Evolutionary conservation across 495 filamentous ascomycete species (phyloP), one percentile per base, ranked within the genome.

Genomic region (Chlorociboria aeruginascens): DNA sequence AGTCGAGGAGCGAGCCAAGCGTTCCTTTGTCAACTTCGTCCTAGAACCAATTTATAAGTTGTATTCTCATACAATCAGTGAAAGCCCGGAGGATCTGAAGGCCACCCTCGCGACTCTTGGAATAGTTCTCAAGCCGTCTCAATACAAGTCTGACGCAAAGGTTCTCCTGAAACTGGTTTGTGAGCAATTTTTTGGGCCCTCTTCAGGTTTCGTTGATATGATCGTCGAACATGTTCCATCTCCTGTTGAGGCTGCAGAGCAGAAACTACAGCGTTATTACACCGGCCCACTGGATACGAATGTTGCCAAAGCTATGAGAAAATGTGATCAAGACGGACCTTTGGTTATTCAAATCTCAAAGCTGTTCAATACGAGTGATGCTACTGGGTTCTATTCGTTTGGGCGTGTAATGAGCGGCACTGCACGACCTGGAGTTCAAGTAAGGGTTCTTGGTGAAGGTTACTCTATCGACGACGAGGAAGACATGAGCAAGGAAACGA

Each of bases 381-480:
- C 93, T 6, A 81, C 82, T 51, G 76, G 75, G 25, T 98, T 98
- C 70, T 69, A 89, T 63, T 79, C 87, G 0, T 86, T 97, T 56
- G 92, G 92, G 11, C 76, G 89, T 45, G 86, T 98, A 7, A 80
- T 98, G 83, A 95, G 88, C 61, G 92, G 92, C 25, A 92, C 86
- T 32, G 93, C 85, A 17, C 76, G 78, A 13, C 83, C 90, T 10
- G 84, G 82, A 16, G 72, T 83, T 51, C 80, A 88, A 52, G 85
- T 97, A 12, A 82, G 92, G 10, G 92, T 98, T 25, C 77, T 98
- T 1, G 92, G 92, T 25, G 92, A 98, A 61, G 86, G 86, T 16
- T 98, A 97, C 65, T 93, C 90, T 1, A 77, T 95, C 13, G 92
- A 98, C 58, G 92, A 98, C 56, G 93, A 97, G 61, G 92, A 98